phyloP scores from a whole-genome alignment of 163 green algal species.

The Chlamydomonas reinhardtii region DNA sequence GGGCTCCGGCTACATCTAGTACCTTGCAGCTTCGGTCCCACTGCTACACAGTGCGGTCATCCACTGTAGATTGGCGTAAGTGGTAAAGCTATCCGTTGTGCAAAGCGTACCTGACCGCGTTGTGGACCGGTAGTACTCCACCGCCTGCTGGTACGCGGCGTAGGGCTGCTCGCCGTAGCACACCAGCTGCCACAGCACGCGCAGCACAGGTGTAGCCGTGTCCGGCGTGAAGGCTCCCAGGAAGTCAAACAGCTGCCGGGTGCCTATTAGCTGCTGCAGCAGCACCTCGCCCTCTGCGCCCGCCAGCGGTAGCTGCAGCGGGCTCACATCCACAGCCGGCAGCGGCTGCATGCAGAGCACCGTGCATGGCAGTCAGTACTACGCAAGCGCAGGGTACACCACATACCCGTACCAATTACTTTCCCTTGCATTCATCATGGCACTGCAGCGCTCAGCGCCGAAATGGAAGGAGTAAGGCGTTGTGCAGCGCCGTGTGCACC shows the following conservation, averaged over 20 bases:
- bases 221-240: background rate
- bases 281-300: background rate
- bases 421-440: too few species aligned
- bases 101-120: too few species aligned
- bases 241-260: background rate
- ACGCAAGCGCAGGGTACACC: background rate
- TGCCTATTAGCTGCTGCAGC: constrained; percentile 13
- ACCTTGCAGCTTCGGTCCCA: too few species aligned
- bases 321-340: constrained; percentile 12
- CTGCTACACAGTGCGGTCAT: too few species aligned
- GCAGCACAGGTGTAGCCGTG: background rate
- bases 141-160: background rate
- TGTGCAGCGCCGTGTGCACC: background rate
- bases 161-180: background rate
- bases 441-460: too few species aligned
- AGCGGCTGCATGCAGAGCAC: background rate
- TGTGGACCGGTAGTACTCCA: constrained; percentile 7
- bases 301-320: background rate
- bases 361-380: background rate
- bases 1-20: too few species aligned
- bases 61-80: too few species aligned
- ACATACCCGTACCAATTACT: too few species aligned
- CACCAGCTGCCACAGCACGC: constrained; percentile 25
- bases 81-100: background rate
- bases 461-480: too few species aligned